Evolutionary conservation across 2,329 filamentous ascomycete genomes (phyloP).

Genomic region (Microsporum canis): DNA sequence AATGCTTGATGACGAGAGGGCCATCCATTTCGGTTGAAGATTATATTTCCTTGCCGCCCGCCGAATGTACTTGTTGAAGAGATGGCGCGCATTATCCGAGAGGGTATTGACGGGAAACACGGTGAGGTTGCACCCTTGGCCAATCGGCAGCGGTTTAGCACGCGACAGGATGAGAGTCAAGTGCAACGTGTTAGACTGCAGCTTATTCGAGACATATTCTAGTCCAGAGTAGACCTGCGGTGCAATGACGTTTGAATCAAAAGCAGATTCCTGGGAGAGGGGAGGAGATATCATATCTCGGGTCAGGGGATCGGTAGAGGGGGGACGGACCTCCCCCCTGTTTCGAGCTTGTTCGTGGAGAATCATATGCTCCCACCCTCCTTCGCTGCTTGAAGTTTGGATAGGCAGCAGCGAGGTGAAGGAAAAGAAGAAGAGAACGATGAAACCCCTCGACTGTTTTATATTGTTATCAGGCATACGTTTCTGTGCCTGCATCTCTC

Average conservation of each 20-base stretch:
- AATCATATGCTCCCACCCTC: not conserved
- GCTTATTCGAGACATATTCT: conserved; percentile 33
- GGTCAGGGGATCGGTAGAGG: conserved; percentile 18
- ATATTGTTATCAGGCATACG: not conserved
- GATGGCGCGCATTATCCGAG: conserved; percentile 22
- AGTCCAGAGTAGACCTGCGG: conserved; percentile 30
- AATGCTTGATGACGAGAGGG: conserved; percentile 18
- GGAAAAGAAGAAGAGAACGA: not conserved
- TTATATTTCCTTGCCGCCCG: conserved; percentile 30
- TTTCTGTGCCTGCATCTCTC: not conserved
- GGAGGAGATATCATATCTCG: conserved; percentile 34
- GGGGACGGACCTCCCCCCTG: not conserved
- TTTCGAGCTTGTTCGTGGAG: not conserved
- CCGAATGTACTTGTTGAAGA: conserved; percentile 25
- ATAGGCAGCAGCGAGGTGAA: not conserved
- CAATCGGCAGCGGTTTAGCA: conserved; percentile 30
- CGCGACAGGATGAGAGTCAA: conserved; percentile 32
- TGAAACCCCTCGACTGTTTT: not conserved
- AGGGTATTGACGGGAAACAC: conserved; percentile 29
- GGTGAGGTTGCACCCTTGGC: conserved; percentile 28
- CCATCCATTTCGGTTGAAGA: conserved; percentile 29
- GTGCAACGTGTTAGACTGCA: conserved; percentile 30
- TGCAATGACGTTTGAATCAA: conserved; percentile 24
- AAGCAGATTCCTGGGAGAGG: conserved; percentile 30
- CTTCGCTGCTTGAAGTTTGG: not conserved